Percentiles rank a stretch among this genome's conserved stretches.
Evolutionary conservation across 768 basidiomycete genomes (phyloP).

Genomic region (Xerocomellus amylosporus): DNA sequence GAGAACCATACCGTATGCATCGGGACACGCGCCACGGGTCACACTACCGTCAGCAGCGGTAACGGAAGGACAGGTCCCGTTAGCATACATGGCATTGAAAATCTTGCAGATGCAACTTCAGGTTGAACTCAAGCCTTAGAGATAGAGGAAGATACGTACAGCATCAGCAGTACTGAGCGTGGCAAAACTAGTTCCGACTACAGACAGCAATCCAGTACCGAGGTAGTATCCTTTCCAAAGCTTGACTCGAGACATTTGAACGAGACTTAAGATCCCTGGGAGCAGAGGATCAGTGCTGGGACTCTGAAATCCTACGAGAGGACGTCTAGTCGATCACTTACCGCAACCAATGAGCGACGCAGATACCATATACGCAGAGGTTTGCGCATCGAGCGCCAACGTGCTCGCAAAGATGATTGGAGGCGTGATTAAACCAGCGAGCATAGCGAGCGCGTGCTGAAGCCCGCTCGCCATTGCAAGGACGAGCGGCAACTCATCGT

Average conservation of each 20-base stretch:
- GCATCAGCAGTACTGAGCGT: slow-evolving; percentile 72
- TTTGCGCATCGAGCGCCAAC: slow-evolving; percentile 54
- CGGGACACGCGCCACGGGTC: slow-evolving; percentile 63
- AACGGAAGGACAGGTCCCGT: slow-evolving; percentile 71
- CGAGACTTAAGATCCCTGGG: slow-evolving; percentile 68
- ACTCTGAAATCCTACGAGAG: not conserved
- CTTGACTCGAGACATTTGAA: slow-evolving; percentile 73
- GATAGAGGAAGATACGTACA: slow-evolving; percentile 35
- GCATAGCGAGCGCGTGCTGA: slow-evolving; percentile 79
- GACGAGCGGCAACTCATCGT: slow-evolving; percentile 68
- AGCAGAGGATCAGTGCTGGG: not conserved
- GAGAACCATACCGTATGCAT: slow-evolving; percentile 76
- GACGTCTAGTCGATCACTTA: slow-evolving; percentile 30
- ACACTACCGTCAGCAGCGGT: slow-evolving; percentile 56
- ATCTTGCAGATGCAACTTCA: slow-evolving; percentile 40
- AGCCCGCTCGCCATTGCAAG: slow-evolving; percentile 72
- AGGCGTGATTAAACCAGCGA: slow-evolving; percentile 78
- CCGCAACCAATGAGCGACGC: slow-evolving; percentile 79
- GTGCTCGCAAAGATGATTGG: slow-evolving; percentile 75
- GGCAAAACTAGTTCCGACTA: slow-evolving; percentile 80
- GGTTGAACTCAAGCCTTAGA: not conserved
- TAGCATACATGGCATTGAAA: slow-evolving; percentile 71
- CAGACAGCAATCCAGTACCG: slow-evolving; percentile 77
- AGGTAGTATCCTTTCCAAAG: slow-evolving; percentile 64
- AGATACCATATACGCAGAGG: slow-evolving; percentile 76